Evolutionary conservation across 192 early-diverging fungal species (phyloP).

Genomic region (Umbelopsis sp.): DNA sequence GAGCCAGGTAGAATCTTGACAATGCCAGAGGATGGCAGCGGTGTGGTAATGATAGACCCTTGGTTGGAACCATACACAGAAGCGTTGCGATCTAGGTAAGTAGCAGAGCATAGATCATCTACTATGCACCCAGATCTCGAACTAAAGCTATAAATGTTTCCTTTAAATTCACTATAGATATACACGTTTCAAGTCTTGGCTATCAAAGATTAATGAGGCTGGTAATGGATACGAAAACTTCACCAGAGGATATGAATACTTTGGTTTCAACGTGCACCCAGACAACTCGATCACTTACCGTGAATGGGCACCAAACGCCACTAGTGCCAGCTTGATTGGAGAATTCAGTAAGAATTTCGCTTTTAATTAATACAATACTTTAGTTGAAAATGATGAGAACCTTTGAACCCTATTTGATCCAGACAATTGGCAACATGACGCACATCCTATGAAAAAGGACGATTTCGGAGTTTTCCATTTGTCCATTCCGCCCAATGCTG

Average conservation of each 20-base stretch:
- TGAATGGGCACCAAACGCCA: conserved; percentile 93
- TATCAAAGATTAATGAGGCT: conserved; percentile 62
- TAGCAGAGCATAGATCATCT: not conserved
- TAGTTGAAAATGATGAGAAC: not conserved
- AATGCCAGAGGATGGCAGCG: conserved; percentile 54
- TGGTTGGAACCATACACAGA: conserved; percentile 75
- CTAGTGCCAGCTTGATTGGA: conserved; percentile 78
- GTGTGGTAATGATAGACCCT: conserved; percentile 74
- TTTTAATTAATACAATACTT: not conserved
- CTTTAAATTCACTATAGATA: conserved; percentile 38
- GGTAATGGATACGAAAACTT: conserved; percentile 87
- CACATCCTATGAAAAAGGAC: conserved; percentile 80
- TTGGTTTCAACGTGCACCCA: conserved; percentile 74
- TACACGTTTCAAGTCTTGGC: conserved; percentile 65
- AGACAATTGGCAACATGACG: conserved; percentile 83
- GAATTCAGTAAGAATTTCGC: conserved; percentile 79
- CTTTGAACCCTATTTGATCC: conserved; percentile 11
- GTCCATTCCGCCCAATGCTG: conserved; percentile 59
- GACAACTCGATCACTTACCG: conserved; percentile 74
- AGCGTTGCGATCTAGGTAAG: conserved; percentile 44
- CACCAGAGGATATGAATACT: conserved; percentile 75
- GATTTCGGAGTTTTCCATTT: conserved; percentile 86
- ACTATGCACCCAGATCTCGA: not conserved
- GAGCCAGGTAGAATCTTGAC: conserved; percentile 33
- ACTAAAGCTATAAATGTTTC: not conserved